Conservation (phyloP, 2,329 filamentous ascomycete genomes). For the Chaetomium globosum region DNA sequence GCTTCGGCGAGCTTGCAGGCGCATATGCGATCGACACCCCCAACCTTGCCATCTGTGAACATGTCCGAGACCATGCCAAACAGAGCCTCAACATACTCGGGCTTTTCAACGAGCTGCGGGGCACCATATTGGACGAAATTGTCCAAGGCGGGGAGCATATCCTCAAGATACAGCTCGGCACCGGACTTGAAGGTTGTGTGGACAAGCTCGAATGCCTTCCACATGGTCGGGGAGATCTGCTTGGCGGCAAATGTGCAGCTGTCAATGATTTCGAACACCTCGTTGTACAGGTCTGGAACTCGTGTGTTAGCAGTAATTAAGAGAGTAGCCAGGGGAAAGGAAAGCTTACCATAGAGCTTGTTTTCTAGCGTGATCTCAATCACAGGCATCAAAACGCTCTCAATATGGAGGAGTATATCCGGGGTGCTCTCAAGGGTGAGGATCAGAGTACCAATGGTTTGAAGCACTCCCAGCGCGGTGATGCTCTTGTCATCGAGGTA, state of each 20-base stretch:
- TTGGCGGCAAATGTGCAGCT: conserved; percentile 99
- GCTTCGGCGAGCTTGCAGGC: conserved; percentile 97
- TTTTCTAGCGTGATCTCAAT: conserved; percentile 96
- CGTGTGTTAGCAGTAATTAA: conserved; percentile 21
- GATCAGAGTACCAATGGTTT: conserved; percentile 96
- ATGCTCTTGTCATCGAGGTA: conserved; percentile 98
- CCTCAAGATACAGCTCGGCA: conserved; percentile 94
- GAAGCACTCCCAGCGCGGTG: conserved; percentile 89
- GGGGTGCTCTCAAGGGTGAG: conserved; percentile 96
- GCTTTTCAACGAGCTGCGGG: conserved; percentile 76
- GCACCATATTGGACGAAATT: conserved; percentile 97
- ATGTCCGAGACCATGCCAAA: conserved; percentile 95
- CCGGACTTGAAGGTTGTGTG: conserved; percentile 97
- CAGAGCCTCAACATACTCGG: conserved; percentile 81
- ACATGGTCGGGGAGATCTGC: conserved; percentile 94
- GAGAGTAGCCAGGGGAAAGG: neutral
- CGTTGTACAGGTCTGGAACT: conserved; percentile 81
- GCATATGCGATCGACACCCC: conserved; percentile 91
- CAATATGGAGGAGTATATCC: conserved; percentile 89
- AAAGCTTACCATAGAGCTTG: conserved; percentile 80
- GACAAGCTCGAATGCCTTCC: conserved; percentile 96
- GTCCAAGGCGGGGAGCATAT: conserved; percentile 96
- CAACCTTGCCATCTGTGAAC: conserved; percentile 89
- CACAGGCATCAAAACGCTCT: conserved; percentile 95
- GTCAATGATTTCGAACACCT: conserved; percentile 98